Percentiles rank a stretch among this genome's conserved stretches.
phyloP scores from a whole-genome alignment of 139 green algal species.

The Desmodesmus armatus region DNA sequence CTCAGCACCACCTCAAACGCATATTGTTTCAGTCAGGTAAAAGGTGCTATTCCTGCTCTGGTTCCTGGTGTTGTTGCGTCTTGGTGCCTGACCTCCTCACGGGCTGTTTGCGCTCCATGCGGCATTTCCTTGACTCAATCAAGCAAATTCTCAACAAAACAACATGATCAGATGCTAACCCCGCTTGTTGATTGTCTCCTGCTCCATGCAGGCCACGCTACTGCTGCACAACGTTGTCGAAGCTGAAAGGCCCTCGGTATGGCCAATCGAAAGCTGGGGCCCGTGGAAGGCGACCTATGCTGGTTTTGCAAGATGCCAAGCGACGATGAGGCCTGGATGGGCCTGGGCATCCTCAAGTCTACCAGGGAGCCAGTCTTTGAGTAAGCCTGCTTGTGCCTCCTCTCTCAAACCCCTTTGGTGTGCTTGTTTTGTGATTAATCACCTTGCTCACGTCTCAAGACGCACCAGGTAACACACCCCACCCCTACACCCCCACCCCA shows the following conservation, averaged over 20 bases:
- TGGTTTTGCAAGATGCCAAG: constrained; percentile 48
- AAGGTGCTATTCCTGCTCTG: neutral
- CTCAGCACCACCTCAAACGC: neutral
- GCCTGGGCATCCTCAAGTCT: constrained; percentile 22
- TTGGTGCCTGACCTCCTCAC: neutral
- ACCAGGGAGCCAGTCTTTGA: constrained; percentile 25
- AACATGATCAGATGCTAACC: neutral
- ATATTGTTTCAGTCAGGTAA: neutral
- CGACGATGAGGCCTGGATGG: constrained; percentile 35
- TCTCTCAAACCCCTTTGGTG: neutral
- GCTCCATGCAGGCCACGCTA: neutral
- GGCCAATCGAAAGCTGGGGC: constrained; percentile 1
- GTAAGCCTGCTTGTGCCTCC: constrained; percentile 5
- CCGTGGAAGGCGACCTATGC: constrained; percentile 37
- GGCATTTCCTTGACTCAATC: too few relatives aligned
- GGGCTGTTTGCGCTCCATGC: neutral
- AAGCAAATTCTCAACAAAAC: too few relatives aligned
- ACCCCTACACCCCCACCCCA: too few relatives aligned
- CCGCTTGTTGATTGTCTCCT: neutral
- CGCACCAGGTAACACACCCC: neutral
- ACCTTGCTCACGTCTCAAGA: neutral
- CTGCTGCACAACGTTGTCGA: neutral
- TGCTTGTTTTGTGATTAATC: neutral
- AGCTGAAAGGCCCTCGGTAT: neutral
- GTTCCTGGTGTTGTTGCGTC: neutral